Evolutionary conservation across 2,329 filamentous ascomycete genomes (phyloP).

Genomic region (Pezizomycotina sp.): DNA sequence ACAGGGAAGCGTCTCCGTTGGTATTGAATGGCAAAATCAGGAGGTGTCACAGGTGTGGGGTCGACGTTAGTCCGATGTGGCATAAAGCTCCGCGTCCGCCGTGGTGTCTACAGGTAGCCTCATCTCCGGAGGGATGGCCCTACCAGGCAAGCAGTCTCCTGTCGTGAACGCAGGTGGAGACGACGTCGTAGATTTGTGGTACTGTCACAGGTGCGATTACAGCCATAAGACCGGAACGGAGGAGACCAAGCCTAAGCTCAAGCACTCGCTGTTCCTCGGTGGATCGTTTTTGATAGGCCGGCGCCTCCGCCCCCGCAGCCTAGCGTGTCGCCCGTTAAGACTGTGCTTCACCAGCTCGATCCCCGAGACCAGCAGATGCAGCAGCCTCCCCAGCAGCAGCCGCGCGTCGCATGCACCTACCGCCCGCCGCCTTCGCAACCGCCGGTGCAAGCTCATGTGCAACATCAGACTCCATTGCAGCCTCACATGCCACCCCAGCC

Average conservation of each 20-base stretch:
- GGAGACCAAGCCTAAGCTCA: neutral
- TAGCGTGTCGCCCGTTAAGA: slow-evolving; percentile 9
- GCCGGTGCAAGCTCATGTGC: neutral
- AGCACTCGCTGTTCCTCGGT: slow-evolving; percentile 8
- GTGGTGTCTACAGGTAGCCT: neutral
- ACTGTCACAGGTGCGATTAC: slow-evolving; percentile 2
- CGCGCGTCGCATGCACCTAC: neutral
- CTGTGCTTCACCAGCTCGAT: slow-evolving; percentile 9
- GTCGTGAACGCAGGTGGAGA: slow-evolving; percentile 1
- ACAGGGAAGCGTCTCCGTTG: slow-evolving; percentile 15
- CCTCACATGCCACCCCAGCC: neutral
- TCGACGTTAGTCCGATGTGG: slow-evolving; percentile 24
- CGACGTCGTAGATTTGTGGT: neutral
- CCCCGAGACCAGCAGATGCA: slow-evolving; percentile 4
- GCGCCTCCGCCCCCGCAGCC: slow-evolving; percentile 3
- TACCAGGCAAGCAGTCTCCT: slow-evolving; percentile 2
- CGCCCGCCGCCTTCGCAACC: neutral
- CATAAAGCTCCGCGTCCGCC: slow-evolving; percentile 11
- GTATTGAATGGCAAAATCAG: slow-evolving; percentile 29
- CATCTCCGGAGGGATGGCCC: neutral
- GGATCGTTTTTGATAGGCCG: slow-evolving; percentile 7
- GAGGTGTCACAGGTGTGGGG: slow-evolving; percentile 24
- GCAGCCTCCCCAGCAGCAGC: slow-evolving; percentile 4
- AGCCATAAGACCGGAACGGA: neutral
- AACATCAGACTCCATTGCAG: slow-evolving; percentile 1